Percentiles rank a stretch among this genome's conserved stretches.
Conservation (phyloP, 768 basidiomycete species). For the Suillus placidus region DNA sequence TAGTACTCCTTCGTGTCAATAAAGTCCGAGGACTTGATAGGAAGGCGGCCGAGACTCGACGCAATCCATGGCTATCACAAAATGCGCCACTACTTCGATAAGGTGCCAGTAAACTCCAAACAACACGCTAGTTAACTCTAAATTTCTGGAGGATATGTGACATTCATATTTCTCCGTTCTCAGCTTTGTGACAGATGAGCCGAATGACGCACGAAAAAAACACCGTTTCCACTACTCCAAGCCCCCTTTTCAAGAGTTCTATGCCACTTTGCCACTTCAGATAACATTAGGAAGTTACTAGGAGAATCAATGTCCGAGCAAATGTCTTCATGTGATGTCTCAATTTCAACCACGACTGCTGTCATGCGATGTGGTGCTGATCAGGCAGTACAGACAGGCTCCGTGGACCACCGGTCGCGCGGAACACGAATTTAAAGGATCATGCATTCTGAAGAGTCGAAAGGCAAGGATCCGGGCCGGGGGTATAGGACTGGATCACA, state of each 20-base stretch:
- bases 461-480: neutral
- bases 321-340: neutral
- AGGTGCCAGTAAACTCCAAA: neutral
- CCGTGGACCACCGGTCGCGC: neutral
- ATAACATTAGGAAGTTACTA: neutral
- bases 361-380: neutral
- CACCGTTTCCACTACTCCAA: neutral
- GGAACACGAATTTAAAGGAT: neutral
- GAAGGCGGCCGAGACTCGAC: conserved; percentile 1
- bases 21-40: conserved; percentile 4
- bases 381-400: neutral
- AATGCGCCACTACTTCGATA: neutral
- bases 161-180: too few species aligned
- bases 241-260: neutral
- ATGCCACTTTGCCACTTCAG: neutral
- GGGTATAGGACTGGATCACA: neutral
- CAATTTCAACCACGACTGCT: neutral
- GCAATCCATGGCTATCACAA: neutral
- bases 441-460: neutral
- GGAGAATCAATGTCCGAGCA: neutral
- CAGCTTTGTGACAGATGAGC: neutral
- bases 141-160: neutral
- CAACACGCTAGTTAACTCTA: neutral
- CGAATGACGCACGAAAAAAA: neutral
- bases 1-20: neutral